Percentiles rank a stretch among this genome's conserved stretches.
Evolutionary conservation across 257 asterid species (phyloP).

Genomic region (Paraleonurus japonicus): DNA sequence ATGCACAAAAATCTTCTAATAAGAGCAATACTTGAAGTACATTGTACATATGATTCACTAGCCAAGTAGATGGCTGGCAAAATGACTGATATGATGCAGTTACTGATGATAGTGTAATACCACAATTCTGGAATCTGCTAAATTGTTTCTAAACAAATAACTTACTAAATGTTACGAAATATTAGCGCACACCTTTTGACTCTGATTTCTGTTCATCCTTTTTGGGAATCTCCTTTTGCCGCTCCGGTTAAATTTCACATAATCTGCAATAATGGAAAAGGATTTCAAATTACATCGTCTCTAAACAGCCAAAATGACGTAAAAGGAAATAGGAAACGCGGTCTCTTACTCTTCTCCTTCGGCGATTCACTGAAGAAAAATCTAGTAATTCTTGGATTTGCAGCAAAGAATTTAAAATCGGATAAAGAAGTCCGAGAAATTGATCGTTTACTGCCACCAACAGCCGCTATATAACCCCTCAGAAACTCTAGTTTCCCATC

Average conservation of each 20-base stretch:
- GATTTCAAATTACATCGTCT: not conserved
- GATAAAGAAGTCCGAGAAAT: conserved; percentile 34
- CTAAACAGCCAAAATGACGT: not conserved
- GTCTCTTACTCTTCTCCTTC: conserved; percentile 63
- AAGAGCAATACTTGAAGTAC: not conserved
- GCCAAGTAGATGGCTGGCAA: not conserved
- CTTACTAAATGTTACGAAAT: not conserved
- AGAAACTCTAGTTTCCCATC: conserved; percentile 56
- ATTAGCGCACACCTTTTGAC: conserved; percentile 32
- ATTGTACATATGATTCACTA: not conserved
- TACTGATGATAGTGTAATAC: too few species aligned
- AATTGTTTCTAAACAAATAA: conserved; percentile 1
- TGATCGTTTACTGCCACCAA: conserved; percentile 39
- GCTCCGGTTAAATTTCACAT: conserved; percentile 56
- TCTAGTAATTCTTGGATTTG: conserved; percentile 43
- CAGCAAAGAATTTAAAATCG: conserved; percentile 41
- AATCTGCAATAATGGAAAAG: conserved; percentile 42
- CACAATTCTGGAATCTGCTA: not conserved
- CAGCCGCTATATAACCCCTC: conserved; percentile 61
- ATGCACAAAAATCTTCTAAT: not conserved
- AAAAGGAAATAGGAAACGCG: not conserved
- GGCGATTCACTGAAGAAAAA: conserved; percentile 65
- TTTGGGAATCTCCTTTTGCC: conserved; percentile 56
- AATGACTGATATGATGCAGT: too few species aligned
- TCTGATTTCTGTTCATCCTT: conserved; percentile 50